Conservation (phyloP, 2,329 filamentous ascomycete species). For the Myriosclerotinia duriaeana region DNA sequence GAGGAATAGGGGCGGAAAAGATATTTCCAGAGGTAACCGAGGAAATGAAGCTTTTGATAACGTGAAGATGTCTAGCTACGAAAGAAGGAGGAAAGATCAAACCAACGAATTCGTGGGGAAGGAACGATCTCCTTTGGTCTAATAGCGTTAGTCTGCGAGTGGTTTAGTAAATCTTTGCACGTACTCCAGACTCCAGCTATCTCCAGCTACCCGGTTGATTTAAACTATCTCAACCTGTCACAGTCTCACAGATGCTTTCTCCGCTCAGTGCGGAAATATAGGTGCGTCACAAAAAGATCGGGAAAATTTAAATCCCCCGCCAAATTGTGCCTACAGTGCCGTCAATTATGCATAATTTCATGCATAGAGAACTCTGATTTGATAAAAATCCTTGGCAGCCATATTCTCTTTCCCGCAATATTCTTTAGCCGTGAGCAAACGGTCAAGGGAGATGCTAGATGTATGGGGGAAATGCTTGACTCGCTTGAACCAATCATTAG, state of each 20-base stretch:
- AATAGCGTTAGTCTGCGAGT: background rate
- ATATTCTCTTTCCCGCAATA: background rate
- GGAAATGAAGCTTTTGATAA: slow-evolving; percentile 10
- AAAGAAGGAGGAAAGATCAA: slow-evolving; percentile 4
- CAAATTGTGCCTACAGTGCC: background rate
- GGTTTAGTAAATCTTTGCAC: background rate
- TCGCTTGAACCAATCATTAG: slow-evolving; percentile 15
- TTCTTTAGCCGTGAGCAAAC: slow-evolving; percentile 19
- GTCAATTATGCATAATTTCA: slow-evolving; percentile 1
- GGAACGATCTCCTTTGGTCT: background rate
- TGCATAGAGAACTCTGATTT: background rate
- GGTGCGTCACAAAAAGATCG: background rate
- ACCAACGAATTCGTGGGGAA: background rate
- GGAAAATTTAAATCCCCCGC: background rate
- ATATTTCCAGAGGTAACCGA: slow-evolving; percentile 1
- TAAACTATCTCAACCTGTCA: background rate
- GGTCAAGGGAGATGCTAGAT: background rate
- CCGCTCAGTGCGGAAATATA: background rate
- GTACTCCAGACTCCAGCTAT: background rate
- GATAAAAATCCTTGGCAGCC: background rate
- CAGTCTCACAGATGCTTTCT: background rate
- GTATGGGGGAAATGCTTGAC: slow-evolving; percentile 3
- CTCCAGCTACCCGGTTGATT: no score
- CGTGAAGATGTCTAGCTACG: background rate
- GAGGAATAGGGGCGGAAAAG: background rate